Evolutionary conservation across 176 grass and related monocot species (phyloP), one percentile per base, ranked within the genome.

Genomic region (Echinochloa phyllopogon): DNA sequence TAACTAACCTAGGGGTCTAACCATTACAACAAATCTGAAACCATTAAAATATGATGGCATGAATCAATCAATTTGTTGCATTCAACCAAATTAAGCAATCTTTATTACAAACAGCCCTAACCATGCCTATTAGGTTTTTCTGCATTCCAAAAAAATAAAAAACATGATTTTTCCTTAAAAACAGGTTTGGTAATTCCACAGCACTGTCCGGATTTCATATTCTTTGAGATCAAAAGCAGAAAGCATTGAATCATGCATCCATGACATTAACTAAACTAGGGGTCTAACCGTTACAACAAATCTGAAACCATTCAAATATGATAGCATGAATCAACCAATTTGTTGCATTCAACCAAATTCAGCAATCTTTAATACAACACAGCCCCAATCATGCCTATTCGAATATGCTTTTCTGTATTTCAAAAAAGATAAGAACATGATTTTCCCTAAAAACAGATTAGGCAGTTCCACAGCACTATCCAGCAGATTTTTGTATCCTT

Each of bases 211-310:
- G 17, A 81, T 47, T 37, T 41, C 3, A 37, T 27, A 55, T 66
- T 33, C 86, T 12, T 18, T 64, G 57, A 72, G 48, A 65, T 56
- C 14, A 74, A 65, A 67, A 76, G 23, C 16, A 83, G 24, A 77
- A 57, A 13, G 6, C 53, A 43, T 15, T 44, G 8, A 85, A 17
- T 69, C 12, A 59, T n/a, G 38, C 18, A 84, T 57, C 29, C 40
- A 68, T 5, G 24, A 5, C 9, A 85, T 68, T 59, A 85, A 75
- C 42, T 42, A 76, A 63, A 59, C n/a, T 42, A 62, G 37, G 8
- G 25, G 7, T 23, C 20, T 24, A 36, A 83, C 43, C 42, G 62
- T 8, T 61, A n/a, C 17, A 65, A 66, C 10, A 43, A 41, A 64
- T 73, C n/a, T 52, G 11, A 48, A 50, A 76, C 11, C 5, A 60